These are phyloP conservation scores for Quercus berberidifolia DNA, from an alignment of 306 rosid genomes.

Conservation along the genomic window DNA sequence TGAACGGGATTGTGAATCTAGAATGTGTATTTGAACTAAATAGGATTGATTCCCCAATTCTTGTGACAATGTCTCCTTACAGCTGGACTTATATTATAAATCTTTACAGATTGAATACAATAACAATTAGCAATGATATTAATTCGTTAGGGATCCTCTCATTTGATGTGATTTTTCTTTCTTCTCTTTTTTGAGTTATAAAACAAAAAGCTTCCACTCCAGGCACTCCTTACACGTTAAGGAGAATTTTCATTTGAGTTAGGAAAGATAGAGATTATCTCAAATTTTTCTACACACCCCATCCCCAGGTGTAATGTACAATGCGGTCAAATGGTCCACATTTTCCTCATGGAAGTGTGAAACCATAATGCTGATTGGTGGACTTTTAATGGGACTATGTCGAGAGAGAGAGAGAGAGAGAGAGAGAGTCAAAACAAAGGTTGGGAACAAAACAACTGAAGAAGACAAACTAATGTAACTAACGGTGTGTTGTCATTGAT, in stretches of 20 bases:
- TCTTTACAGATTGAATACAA: slow-evolving; percentile 23
- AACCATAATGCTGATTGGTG: background rate
- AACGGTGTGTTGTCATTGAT: background rate
- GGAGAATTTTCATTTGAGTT: no score
- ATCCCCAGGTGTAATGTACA: no score
- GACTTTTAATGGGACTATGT: slow-evolving; percentile 1
- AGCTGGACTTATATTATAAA: slow-evolving; percentile 7
- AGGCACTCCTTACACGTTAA: no score
- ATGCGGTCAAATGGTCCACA: no score
- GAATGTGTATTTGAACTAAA: background rate
- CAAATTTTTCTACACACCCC: no score
- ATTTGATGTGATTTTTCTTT: no score
- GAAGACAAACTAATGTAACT: background rate
- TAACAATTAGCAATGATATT: no score
- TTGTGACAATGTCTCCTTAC: slow-evolving; percentile 22
- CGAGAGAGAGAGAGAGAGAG: slow-evolving; percentile 2
- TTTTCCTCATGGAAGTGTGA: no score
- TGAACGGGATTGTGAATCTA: background rate
- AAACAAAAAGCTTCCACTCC: no score
- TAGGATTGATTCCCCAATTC: slow-evolving; percentile 3
- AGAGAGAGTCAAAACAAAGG: background rate
- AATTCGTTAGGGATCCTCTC: no score
- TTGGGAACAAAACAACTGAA: background rate
- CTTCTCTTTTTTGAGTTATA: no score
- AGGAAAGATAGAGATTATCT: no score